Conservation (phyloP, 1,284 basidiomycete genomes). For the Quambalaria eucalypti region DNA sequence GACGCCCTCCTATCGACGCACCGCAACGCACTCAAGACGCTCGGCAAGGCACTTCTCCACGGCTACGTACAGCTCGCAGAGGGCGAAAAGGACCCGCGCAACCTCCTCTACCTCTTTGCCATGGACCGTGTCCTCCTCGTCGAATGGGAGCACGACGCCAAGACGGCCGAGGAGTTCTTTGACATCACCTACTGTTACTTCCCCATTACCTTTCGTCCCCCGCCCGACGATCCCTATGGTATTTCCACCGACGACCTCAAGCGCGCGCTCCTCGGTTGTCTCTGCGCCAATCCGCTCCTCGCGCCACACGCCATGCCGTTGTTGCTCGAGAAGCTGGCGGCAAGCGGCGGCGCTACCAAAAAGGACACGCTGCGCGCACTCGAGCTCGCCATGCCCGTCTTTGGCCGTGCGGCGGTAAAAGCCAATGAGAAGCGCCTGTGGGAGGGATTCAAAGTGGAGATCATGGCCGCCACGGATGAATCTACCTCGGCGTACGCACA, state of each 20-base stretch:
- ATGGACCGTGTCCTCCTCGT: constrained; percentile 74
- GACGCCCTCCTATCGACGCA: constrained; percentile 69
- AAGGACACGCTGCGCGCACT: constrained; percentile 38
- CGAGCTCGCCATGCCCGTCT: constrained; percentile 35
- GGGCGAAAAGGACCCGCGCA: constrained; percentile 95
- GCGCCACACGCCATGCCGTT: constrained; percentile 75
- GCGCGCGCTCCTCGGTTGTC: constrained; percentile 60
- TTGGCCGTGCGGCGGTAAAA: constrained; percentile 29
- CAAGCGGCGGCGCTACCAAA: constrained; percentile 74
- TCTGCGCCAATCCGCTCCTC: constrained; percentile 72
- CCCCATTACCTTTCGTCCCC: constrained; percentile 91
- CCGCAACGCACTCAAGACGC: constrained; percentile 46
- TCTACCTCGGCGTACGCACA: constrained; percentile 26
- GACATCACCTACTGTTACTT: constrained; percentile 98
- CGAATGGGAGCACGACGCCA: constrained; percentile 69
- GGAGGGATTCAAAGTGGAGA: constrained; percentile 39
- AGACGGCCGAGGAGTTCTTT: constrained; percentile 67
- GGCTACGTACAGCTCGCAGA: constrained; percentile 73
- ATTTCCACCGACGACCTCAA: constrained; percentile 84
- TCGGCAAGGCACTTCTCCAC: constrained; percentile 53
- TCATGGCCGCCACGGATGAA: constrained; percentile 44
- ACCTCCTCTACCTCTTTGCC: constrained; percentile 79
- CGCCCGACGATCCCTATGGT: constrained; percentile 86
- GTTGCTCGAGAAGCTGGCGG: constrained; percentile 83
- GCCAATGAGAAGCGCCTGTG: constrained; percentile 33